Percentiles rank a stretch among this genome's conserved stretches.
Evolutionary conservation across 2,329 filamentous ascomycete species (phyloP).

Genomic region (Hymenotorrendiella dingleyae): DNA sequence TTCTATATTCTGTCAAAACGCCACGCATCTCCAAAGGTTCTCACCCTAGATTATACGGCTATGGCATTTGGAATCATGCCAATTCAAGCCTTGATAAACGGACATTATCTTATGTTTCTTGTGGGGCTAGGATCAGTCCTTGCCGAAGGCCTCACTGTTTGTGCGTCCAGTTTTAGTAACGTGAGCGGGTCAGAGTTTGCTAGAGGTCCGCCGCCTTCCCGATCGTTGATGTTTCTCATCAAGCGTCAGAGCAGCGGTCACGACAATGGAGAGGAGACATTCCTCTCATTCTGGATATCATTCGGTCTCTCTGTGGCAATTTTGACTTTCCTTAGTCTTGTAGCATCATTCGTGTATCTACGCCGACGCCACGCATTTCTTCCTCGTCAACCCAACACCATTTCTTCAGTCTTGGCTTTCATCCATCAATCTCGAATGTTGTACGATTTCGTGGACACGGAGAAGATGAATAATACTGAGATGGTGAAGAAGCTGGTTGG

Average conservation of each 20-base stretch:
- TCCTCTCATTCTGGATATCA: slow-evolving; percentile 59
- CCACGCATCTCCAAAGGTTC: slow-evolving; percentile 57
- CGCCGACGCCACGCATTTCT: slow-evolving; percentile 64
- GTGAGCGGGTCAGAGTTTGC: slow-evolving; percentile 59
- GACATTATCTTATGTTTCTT: slow-evolving; percentile 59
- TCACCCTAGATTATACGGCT: slow-evolving; percentile 68
- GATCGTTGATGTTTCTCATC: background rate
- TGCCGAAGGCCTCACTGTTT: slow-evolving; percentile 66
- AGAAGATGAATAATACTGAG: slow-evolving; percentile 45
- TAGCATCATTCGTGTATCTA: slow-evolving; percentile 54
- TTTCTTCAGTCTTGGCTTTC: slow-evolving; percentile 68
- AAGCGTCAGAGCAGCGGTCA: slow-evolving; percentile 13
- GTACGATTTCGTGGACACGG: slow-evolving; percentile 66
- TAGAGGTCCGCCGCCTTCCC: slow-evolving; percentile 23
- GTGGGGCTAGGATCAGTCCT: slow-evolving; percentile 67
- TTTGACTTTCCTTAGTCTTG: slow-evolving; percentile 49
- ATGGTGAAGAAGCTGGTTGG: slow-evolving; percentile 57
- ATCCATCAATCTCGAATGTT: slow-evolving; percentile 79
- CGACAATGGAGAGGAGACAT: slow-evolving; percentile 53
- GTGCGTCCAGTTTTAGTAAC: slow-evolving; percentile 58
- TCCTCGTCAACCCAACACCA: slow-evolving; percentile 72
- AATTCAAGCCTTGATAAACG: slow-evolving; percentile 54
- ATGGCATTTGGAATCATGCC: slow-evolving; percentile 63
- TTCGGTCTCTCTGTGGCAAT: slow-evolving; percentile 57
- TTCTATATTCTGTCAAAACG: slow-evolving; percentile 65